Evolutionary conservation across 2,329 filamentous ascomycete genomes (phyloP), one percentile per base, ranked within the genome.

Genomic region (Exophiala dermatitidis): DNA sequence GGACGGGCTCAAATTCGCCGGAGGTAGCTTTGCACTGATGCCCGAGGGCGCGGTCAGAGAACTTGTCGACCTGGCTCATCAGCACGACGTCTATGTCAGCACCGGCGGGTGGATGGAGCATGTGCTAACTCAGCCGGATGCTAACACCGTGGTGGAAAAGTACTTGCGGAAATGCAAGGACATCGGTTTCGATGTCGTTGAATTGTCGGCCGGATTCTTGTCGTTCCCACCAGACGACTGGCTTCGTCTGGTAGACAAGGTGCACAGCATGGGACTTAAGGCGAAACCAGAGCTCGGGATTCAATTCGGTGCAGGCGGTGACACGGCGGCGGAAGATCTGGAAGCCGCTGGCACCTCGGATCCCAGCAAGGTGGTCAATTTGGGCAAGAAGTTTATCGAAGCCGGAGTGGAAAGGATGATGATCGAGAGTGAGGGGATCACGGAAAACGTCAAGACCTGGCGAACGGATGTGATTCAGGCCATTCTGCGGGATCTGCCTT

Each of bases 381-480:
- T 79, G 57, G 77, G 74, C 7, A 73, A 68, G 53, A 67, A 68
- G 40, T 80, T 80, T 57, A 68, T 80, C 10, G 69, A 75, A 12
- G 73, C 69, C 0, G 77, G 77, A 0, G 76, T 81, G 2, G 77
- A 80, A 63, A 67, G 76, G 5, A 69, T 80, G 60, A 81, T 81
- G 77, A 77, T 80, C 50, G 77, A 81, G 62, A 79, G 76, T n/a
- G 77, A 80, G 65, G 77, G 77, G 0, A 80, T 81, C 58, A 80
- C 77, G 0, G 77, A 80, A 67, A 80, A 80, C 48, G 76, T 80
- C 4, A 68, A 66, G 48, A 69, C 65, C 5, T 80, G 78, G 78
- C 67, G 76, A 52, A 80, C 76, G 2, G 77, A 80, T 59, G 76
- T 80, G 2, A 77, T 80, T 10, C 75, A 76, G 38, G 64, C 65